These are phyloP conservation scores for Tricholoma terreum DNA, from an alignment of 768 basidiomycete species.

Conservation along the genomic window DNA sequence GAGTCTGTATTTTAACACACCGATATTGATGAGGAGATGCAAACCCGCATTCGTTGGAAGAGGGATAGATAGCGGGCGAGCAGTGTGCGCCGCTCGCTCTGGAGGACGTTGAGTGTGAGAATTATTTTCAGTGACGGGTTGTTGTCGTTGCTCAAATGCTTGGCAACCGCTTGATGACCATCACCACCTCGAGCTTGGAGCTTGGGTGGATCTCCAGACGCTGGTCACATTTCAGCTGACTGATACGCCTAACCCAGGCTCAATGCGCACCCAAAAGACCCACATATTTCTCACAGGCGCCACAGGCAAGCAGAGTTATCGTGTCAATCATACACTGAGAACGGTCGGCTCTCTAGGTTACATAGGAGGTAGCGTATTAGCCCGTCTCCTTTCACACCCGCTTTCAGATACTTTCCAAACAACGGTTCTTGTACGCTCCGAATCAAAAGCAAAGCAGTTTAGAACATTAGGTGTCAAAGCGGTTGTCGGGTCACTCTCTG, in stretches of 20 bases:
- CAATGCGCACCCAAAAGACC: slow-evolving; percentile 6
- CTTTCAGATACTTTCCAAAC: slow-evolving; percentile 39
- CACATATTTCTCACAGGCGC: slow-evolving; percentile 47
- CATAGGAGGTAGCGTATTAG: slow-evolving; percentile 53
- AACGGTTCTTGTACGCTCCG: slow-evolving; percentile 43
- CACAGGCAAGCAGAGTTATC: slow-evolving; percentile 32
- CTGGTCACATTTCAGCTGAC: too few species aligned
- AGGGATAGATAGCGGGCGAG: background rate
- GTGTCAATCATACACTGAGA: background rate
- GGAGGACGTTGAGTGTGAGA: background rate
- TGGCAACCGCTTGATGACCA: background rate
- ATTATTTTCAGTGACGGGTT: background rate
- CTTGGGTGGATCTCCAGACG: too few species aligned
- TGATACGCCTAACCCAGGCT: too few species aligned
- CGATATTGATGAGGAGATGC: background rate
- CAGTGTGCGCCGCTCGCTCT: background rate
- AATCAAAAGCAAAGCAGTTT: slow-evolving; percentile 35
- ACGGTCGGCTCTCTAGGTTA: slow-evolving; percentile 37
- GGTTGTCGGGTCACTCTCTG: slow-evolving; percentile 39
- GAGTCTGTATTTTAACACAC: background rate
- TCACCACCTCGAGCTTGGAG: too few species aligned
- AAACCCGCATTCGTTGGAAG: slow-evolving; percentile 11
- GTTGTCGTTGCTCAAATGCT: background rate
- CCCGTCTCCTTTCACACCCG: slow-evolving; percentile 43
- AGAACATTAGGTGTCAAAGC: slow-evolving; percentile 33